Evolutionary conservation across 2,329 filamentous ascomycete genomes (phyloP), one percentile per base, ranked within the genome.

Genomic region (Phialophora chinensis): DNA sequence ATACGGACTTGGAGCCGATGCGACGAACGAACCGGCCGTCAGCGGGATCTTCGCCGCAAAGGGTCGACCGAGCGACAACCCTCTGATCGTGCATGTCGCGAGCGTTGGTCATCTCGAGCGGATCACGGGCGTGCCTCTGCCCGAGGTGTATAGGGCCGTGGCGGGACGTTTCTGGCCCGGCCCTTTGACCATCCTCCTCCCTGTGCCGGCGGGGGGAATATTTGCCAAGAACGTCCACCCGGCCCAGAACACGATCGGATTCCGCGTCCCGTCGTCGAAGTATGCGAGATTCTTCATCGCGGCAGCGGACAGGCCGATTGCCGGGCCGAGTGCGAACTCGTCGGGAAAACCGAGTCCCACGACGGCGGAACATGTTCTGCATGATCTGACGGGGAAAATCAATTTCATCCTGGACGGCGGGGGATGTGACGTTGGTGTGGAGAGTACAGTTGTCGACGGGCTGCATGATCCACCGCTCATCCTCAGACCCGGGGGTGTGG

Each of bases 401-500:
- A 88, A 91, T 73, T 83, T 94, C 5, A 95, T 99, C 65, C 81
- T 99, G 0, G 94, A 99, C 72, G 95, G 94, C 2, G 95, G 95
- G 0, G 80, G 88, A 0, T 98, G 93, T 74, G 84, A 86, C 23
- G 92, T 99, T 11, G 95, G 95, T 1, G 93, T 99, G 0, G 95
- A 99, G 79, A 97, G 93, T 76, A 99, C 95, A 0, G 95, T 99
- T 1, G 93, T 99, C 0, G 95, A 98, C 74, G 95, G 95, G 0
- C 81, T 98, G 14, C 92, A 88, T 65, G 80, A 86, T 56, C 93
- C 94, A 6, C 95, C 95, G 0, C 87, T 90, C 2, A 87, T 99
- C 38, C 81, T 99, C 38, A 82, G 95, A 54, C 95, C 95, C 0
- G 95, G 95, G 1, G 95, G 95, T 7, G 84, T 99, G 35, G 90